Conservation (phyloP, 768 basidiomycete species). For the Pisolithus albus region DNA sequence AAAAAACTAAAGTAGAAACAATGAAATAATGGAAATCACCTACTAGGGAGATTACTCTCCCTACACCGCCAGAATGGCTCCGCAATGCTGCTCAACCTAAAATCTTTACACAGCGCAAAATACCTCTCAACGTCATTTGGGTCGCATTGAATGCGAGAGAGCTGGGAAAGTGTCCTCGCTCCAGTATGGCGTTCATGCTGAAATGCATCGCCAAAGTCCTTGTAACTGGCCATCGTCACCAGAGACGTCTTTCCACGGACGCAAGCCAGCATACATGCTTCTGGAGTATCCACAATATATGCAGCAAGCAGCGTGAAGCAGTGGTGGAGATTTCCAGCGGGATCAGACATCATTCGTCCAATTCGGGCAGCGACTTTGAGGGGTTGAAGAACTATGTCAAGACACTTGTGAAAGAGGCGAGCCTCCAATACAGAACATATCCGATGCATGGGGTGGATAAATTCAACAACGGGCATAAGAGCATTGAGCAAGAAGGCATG, state of each 20-base stretch:
- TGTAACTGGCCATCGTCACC: conserved; percentile 25
- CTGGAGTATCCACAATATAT: conserved; percentile 28
- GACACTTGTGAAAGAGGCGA: conserved; percentile 13
- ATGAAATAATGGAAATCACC: too few species aligned
- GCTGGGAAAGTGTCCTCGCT: conserved; percentile 13
- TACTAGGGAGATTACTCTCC: too few species aligned
- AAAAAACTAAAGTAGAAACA: too few species aligned
- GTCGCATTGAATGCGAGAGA: conserved; percentile 7
- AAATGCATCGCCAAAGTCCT: conserved; percentile 27
- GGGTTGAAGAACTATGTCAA: conserved; percentile 13
- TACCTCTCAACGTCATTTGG: not conserved
- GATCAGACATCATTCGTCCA: conserved; percentile 15
- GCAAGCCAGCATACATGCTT: conserved; percentile 24
- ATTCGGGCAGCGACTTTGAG: conserved; percentile 11
- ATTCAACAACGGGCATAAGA: not conserved
- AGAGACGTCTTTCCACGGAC: conserved; percentile 27
- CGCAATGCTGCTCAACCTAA: conserved; percentile 5
- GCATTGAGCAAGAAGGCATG: too few species aligned
- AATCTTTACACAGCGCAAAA: not conserved
- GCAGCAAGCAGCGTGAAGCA: conserved; percentile 24
- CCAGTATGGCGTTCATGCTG: conserved; percentile 20
- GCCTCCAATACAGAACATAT: conserved; percentile 8
- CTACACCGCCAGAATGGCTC: conserved; percentile 34
- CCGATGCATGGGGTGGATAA: conserved; percentile 7
- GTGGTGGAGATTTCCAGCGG: conserved; percentile 15